Percentiles rank a stretch among this genome's conserved stretches.
Evolutionary conservation across 2,329 filamentous ascomycete genomes (phyloP).

Genomic region (Apiospora arundinis): DNA sequence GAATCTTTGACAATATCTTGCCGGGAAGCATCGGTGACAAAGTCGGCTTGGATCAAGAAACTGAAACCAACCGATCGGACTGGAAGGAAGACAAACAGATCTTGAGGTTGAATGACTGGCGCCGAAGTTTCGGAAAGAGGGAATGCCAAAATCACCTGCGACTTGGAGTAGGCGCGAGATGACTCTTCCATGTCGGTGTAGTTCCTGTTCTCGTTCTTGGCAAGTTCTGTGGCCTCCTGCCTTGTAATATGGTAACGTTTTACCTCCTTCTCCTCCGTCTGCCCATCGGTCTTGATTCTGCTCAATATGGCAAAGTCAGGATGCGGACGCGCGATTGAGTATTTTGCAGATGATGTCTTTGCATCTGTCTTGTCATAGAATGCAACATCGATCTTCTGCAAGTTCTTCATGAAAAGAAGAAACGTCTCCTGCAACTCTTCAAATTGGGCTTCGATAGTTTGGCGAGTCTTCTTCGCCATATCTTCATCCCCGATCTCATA

Average conservation of each 20-base stretch:
- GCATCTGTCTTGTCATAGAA: conserved; percentile 35
- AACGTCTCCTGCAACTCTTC: conserved; percentile 45
- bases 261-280: background rate
- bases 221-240: conserved; percentile 35
- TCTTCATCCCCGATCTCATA: conserved; percentile 35
- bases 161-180: conserved; percentile 30
- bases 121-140: conserved; percentile 39
- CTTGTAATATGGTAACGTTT: conserved; percentile 40
- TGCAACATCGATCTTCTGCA: conserved; percentile 40
- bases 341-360: background rate
- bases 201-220: conserved; percentile 43
- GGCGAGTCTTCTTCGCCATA: conserved; percentile 27
- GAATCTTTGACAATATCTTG: conserved; percentile 49
- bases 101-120: conserved; percentile 47
- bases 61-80: conserved; percentile 49
- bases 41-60: conserved; percentile 58
- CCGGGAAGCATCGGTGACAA: conserved; percentile 52
- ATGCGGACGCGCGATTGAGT: background rate
- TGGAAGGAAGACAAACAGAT: conserved; percentile 54
- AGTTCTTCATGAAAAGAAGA: conserved; percentile 51
- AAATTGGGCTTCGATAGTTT: conserved; percentile 43
- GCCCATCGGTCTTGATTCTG: background rate
- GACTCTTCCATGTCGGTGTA: conserved; percentile 38
- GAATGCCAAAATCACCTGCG: conserved; percentile 53
- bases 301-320: background rate